phyloP scores from a whole-genome alignment of 768 basidiomycete species.

The Pholiota microspora region DNA sequence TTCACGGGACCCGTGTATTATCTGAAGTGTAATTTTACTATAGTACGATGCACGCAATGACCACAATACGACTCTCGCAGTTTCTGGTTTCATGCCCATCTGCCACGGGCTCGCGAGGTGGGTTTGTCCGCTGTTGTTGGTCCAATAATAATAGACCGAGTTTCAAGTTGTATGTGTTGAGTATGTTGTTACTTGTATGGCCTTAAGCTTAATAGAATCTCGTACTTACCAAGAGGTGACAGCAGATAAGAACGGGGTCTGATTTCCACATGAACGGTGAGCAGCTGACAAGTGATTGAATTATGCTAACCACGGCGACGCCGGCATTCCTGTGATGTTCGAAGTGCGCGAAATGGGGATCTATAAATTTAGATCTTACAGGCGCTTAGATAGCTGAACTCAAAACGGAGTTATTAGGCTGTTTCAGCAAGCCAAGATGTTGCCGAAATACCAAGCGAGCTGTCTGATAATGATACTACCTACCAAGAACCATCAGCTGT shows the following conservation, averaged over 20 bases:
- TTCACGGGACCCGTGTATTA: not conserved
- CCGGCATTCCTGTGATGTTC: not conserved
- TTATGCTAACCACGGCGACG: not conserved
- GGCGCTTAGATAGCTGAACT: not conserved
- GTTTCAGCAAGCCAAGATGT: too few relatives aligned
- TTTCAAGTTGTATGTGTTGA: too few relatives aligned
- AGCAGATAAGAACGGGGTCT: not conserved
- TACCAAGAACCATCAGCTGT: too few relatives aligned
- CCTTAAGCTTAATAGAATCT: not conserved
- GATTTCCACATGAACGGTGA: not conserved
- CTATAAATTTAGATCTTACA: not conserved
- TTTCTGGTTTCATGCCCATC: not conserved
- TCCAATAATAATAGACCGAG: not conserved
- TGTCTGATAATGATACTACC: too few relatives aligned
- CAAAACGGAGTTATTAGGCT: not conserved
- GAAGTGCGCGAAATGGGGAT: too few relatives aligned
- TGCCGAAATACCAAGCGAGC: too few relatives aligned
- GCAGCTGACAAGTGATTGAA: not conserved
- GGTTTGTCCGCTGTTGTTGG: not conserved
- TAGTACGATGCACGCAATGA: not conserved
- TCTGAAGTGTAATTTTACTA: not conserved
- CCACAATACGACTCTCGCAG: not conserved
- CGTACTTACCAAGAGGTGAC: not conserved
- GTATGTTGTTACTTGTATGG: not conserved
- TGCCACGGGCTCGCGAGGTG: not conserved